These are phyloP conservation scores for Alternaria consortialis DNA, from an alignment of 2,329 filamentous ascomycete species.

Conservation along the genomic window DNA sequence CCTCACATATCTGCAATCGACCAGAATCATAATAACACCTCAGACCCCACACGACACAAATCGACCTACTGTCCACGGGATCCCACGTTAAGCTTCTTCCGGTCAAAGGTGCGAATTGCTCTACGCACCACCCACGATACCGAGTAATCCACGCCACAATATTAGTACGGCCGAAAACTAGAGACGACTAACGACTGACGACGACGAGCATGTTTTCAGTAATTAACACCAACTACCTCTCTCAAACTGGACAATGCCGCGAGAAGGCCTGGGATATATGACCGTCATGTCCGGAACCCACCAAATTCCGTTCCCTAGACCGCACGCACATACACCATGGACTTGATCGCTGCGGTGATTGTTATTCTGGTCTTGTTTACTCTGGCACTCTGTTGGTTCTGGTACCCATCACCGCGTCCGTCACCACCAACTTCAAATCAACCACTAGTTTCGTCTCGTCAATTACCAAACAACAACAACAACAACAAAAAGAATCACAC, in stretches of 20 bases:
- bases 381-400: not conserved
- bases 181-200: not conserved
- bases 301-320: not conserved
- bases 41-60: accelerated
- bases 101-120: not conserved
- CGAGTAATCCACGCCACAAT: accelerated
- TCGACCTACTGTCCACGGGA: accelerated
- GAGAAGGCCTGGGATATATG: not conserved
- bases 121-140: not conserved
- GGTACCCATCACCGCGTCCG: not conserved
- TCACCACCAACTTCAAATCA: too few relatives aligned
- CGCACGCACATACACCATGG: not conserved
- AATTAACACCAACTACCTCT: not conserved
- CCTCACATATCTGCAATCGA: not conserved
- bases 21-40: not conserved
- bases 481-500: too few relatives aligned
- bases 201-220: not conserved
- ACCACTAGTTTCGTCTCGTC: not conserved
- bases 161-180: not conserved
- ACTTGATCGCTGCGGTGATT: not conserved
- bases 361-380: not conserved
- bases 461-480: not conserved
- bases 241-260: not conserved
- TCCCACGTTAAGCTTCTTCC: not conserved
- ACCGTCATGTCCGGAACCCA: not conserved